phyloP scores from a whole-genome alignment of 2,329 filamentous ascomycete genomes.

The Plectosphaerella sp. region DNA sequence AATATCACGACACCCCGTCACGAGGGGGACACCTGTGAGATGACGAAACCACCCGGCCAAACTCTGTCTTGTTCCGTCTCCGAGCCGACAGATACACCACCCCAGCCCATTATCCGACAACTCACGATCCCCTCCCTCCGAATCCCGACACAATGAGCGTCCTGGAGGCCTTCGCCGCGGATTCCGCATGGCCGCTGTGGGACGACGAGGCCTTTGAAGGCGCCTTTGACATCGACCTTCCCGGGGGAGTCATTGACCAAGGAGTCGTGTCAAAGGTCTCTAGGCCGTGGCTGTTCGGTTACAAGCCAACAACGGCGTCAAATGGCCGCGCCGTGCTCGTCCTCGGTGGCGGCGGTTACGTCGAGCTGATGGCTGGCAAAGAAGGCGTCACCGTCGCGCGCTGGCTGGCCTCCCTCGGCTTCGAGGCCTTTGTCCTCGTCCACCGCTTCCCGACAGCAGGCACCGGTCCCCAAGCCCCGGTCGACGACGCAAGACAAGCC shows the following conservation, averaged over 20 bases:
- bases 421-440: slow-evolving; percentile 15
- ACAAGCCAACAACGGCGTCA: slow-evolving; percentile 8
- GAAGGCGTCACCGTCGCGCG: slow-evolving; percentile 14
- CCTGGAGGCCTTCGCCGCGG: slow-evolving; percentile 6
- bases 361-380: slow-evolving; percentile 16
- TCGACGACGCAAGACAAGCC: slow-evolving; percentile 15
- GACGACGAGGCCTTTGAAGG: slow-evolving; percentile 8
- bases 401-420: slow-evolving; percentile 15
- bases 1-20: too few relatives aligned
- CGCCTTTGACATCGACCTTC: slow-evolving; percentile 11
- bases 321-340: slow-evolving; percentile 14
- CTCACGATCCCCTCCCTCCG: not conserved
- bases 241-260: slow-evolving; percentile 8
- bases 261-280: slow-evolving; percentile 11
- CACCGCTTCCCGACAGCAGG: slow-evolving; percentile 15
- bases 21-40: too few relatives aligned
- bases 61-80: too few relatives aligned
- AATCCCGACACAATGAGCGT: slow-evolving; percentile 4
- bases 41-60: too few relatives aligned
- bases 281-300: slow-evolving; percentile 15
- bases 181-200: slow-evolving; percentile 12
- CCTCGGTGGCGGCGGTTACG: slow-evolving; percentile 16
- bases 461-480: slow-evolving; percentile 11
- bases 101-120: too few relatives aligned
- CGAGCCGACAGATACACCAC: too few relatives aligned